phyloP scores from a whole-genome alignment of 306 rosid species.

The Psophocarpus tetragonolobus region DNA sequence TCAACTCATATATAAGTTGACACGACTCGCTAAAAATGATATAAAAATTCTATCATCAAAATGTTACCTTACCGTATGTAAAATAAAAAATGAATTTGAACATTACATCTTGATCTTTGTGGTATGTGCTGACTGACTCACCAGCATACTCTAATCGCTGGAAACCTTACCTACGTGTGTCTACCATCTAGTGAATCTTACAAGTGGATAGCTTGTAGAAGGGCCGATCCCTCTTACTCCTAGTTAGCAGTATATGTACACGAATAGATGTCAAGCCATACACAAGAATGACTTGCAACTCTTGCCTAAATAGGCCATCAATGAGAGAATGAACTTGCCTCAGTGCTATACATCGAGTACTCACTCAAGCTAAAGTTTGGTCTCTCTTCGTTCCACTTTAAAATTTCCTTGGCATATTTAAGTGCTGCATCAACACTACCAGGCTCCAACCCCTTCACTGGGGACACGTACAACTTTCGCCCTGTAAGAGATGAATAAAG shows the following conservation, averaged over 20 bases:
- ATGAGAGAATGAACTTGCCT: constrained; percentile 76
- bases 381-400: constrained; percentile 91
- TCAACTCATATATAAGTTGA: constrained; percentile 19
- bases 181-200: constrained; percentile 28
- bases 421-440: constrained; percentile 79
- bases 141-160: constrained; percentile 23
- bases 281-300: constrained; percentile 39
- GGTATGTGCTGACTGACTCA: constrained; percentile 32
- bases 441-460: constrained; percentile 83
- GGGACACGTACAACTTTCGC: constrained; percentile 72
- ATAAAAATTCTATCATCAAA: constrained; percentile 44
- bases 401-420: constrained; percentile 87
- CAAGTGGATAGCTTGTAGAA: constrained; percentile 30
- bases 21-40: background rate
- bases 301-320: constrained; percentile 46
- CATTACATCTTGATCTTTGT: constrained; percentile 35
- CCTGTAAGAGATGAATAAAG: constrained; percentile 80
- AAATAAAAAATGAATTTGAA: constrained; percentile 37
- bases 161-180: constrained; percentile 36
- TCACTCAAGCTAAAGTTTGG: constrained; percentile 82
- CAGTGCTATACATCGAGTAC: constrained; percentile 72
- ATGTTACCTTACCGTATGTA: constrained; percentile 34
- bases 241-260: constrained; percentile 48
- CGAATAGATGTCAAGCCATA: constrained; percentile 33
- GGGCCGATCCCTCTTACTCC: constrained; percentile 35